phyloP scores from a whole-genome alignment of 345 rosid genomes.

The Chamaenerion angustifolium region DNA sequence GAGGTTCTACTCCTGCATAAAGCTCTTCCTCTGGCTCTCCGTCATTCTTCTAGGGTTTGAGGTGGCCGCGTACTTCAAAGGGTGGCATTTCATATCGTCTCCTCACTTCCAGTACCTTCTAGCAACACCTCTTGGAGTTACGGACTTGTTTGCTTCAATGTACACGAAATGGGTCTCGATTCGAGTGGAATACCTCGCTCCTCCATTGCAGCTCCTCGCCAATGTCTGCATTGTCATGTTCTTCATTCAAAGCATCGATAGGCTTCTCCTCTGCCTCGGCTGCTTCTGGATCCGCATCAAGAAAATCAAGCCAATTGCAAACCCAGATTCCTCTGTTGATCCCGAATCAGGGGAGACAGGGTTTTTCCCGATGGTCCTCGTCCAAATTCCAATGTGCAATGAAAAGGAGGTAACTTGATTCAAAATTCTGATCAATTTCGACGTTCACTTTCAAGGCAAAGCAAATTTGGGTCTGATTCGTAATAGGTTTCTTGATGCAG shows the following conservation, averaged over 20 bases:
- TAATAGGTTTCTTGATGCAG: constrained; percentile 14
- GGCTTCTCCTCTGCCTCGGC: constrained; percentile 74
- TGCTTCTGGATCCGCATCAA: constrained; percentile 85
- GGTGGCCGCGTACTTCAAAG: constrained; percentile 65
- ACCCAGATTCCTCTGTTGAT: constrained; percentile 27
- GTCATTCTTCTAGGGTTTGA: constrained; percentile 57
- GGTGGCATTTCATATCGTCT: constrained; percentile 66
- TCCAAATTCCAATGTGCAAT: constrained; percentile 97
- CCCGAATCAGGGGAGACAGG: constrained; percentile 63
- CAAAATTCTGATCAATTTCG: no score
- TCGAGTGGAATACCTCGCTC: constrained; percentile 80
- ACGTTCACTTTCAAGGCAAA: no score
- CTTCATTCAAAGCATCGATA: constrained; percentile 75
- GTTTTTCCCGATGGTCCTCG: constrained; percentile 77
- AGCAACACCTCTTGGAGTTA: constrained; percentile 29
- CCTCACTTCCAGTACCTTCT: constrained; percentile 45
- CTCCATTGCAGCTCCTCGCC: constrained; percentile 79
- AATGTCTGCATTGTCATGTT: constrained; percentile 71
- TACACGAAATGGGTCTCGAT: constrained; percentile 71
- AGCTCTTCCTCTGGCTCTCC: constrained; percentile 53
- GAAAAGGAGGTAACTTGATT: constrained; percentile 59
- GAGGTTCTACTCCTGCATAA: constrained; percentile 59
- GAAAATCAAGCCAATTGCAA: constrained; percentile 60
- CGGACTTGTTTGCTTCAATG: constrained; percentile 41
- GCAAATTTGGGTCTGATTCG: no score